These are phyloP conservation scores for Lipomyces japonicus DNA, from an alignment of 805 yeast species.

Conservation along the genomic window DNA sequence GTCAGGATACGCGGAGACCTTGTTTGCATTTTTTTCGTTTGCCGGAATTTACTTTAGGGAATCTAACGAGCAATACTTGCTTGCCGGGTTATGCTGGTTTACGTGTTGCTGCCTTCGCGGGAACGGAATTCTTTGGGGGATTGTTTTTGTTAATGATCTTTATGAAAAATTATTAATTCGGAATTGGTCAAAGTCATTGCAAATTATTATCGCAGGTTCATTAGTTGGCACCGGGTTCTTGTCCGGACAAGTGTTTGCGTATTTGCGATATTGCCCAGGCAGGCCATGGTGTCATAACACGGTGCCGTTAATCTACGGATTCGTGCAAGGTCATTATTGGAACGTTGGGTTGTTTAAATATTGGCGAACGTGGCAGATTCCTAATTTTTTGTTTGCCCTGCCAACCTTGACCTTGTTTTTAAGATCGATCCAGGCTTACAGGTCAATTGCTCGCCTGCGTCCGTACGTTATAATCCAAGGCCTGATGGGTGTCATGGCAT, in stretches of 20 bases:
- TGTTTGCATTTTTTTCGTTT: slow-evolving; percentile 59
- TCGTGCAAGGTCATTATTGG: slow-evolving; percentile 83
- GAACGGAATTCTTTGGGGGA: slow-evolving; percentile 71
- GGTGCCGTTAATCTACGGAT: slow-evolving; percentile 60
- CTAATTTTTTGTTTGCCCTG: slow-evolving; percentile 71
- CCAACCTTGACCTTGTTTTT: slow-evolving; percentile 58
- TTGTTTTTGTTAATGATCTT: slow-evolving; percentile 59
- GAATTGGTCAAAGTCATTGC: slow-evolving; percentile 5
- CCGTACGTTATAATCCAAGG: slow-evolving; percentile 42
- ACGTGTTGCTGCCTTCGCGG: slow-evolving; percentile 64
- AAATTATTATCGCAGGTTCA: slow-evolving; percentile 51
- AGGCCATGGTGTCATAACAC: slow-evolving; percentile 70
- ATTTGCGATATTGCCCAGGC: slow-evolving; percentile 61
- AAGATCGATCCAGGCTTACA: slow-evolving; percentile 14
- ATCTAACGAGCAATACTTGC: slow-evolving; percentile 33
- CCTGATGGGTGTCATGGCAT: slow-evolving; percentile 48
- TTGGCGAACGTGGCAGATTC: slow-evolving; percentile 78
- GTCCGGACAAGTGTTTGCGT: slow-evolving; percentile 52
- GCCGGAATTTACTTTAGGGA: slow-evolving; percentile 54
- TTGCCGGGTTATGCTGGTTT: slow-evolving; percentile 55
- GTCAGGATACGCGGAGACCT: slow-evolving; percentile 72
- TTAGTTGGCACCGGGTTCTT: slow-evolving; percentile 49
- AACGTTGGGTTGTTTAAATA: slow-evolving; percentile 72
- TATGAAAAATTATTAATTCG: slow-evolving; percentile 13
- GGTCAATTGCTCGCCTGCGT: slow-evolving; percentile 32